Base-by-base conservation (phyloP, 108 stramenopile genomes). In the Nannochloropsis gaditana region DNA sequence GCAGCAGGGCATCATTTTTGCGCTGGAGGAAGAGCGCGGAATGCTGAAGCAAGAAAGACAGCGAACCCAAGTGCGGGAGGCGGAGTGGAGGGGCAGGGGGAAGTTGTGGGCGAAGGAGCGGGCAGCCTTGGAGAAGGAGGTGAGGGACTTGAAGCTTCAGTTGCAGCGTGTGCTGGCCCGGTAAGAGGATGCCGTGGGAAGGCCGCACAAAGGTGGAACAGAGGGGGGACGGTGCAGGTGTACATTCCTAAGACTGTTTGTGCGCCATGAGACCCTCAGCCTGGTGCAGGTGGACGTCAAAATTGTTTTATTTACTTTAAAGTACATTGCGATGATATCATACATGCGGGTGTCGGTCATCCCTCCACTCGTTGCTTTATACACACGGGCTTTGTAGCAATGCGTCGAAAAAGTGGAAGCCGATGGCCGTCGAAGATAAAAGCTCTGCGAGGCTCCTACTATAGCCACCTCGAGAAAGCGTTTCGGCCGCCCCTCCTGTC, bases 81-180 rank as follows among this genome's bases (percentile, higher is more conserved):
- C 59, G 6, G 59, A 73, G 59, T 73, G 59, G 59, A 73, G 59
- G 59, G 59, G 2, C 19, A 73, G 6, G 59, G 59, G 59, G 59
- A 73, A 73, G 59, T n/a, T 73, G 59, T 73, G 59, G 59, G 59
- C 59, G 59, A 73, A n/a, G 59, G 59, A 73, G 59, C 15, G 59
- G 59, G 59, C 59, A n/a, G 59, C 19, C 5, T 73, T 73, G 59
- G 59, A 73, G 6, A 73, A 73, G 59, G 59, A 73, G 59, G 59
- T 73, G 59, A 73, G 59, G 59, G 59, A 73, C 3, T n/a, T 73
- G 59, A 73, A n/a, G n/a, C n/a, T 73, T n/a, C 59, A 73, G 59
- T 73, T 73, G 59, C 59, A 73, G 59, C 15, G n/a, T 1, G 59
- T n/a, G 59, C n/a, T 73, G 59, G 59, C 59, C 19, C 15, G 59